These are phyloP conservation scores for Diatrype stigma DNA, from an alignment of 2,329 filamentous ascomycete species.

Conservation along the genomic window DNA sequence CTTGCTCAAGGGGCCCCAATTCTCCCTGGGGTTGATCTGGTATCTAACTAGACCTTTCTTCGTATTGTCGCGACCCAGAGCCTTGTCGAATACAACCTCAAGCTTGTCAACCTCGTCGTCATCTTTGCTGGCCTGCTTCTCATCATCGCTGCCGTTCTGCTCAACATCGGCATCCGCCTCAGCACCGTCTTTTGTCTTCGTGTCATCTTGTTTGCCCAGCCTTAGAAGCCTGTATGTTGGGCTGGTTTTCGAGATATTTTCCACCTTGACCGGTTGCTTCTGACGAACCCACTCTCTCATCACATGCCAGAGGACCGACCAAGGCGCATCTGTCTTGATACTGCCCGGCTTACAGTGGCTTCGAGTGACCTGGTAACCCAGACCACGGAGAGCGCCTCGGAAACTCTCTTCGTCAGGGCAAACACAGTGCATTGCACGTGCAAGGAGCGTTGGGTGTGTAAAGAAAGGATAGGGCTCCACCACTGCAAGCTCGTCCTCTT, in stretches of 20 bases:
- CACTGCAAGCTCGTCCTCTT: conserved; percentile 52
- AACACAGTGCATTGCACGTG: conserved; percentile 72
- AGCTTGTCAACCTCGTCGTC: conserved; percentile 29
- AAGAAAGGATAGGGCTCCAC: conserved; percentile 81
- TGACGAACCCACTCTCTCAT: conserved; percentile 90
- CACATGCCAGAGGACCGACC: conserved; percentile 84
- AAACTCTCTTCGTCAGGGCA: conserved; percentile 77
- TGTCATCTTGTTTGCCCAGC: conserved; percentile 19
- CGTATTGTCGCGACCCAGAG: conserved; percentile 65
- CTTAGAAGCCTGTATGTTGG: conserved; percentile 68
- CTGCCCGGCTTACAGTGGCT: conserved; percentile 88
- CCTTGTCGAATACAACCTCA: conserved; percentile 67
- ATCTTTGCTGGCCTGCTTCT: conserved; percentile 23
- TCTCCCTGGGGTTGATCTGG: conserved; percentile 82
- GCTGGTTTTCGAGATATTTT: conserved; percentile 63
- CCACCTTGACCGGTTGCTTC: conserved; percentile 71
- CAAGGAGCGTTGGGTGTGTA: conserved; percentile 70
- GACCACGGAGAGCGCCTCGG: conserved; percentile 72
- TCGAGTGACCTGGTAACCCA: conserved; percentile 79
- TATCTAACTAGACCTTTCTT: conserved; percentile 75
- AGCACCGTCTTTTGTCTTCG: conserved; percentile 28
- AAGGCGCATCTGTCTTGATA: conserved; percentile 91
- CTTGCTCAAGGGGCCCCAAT: conserved; percentile 83
- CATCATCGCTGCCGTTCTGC: conserved; percentile 20
- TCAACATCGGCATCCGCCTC: conserved; percentile 11